A percentile compares a stretch with the other conserved stretches of the same genome.
These are phyloP conservation scores for Pseudocercospora fijiensis DNA, from an alignment of 2,329 filamentous ascomycete species.

Conservation along the genomic window DNA sequence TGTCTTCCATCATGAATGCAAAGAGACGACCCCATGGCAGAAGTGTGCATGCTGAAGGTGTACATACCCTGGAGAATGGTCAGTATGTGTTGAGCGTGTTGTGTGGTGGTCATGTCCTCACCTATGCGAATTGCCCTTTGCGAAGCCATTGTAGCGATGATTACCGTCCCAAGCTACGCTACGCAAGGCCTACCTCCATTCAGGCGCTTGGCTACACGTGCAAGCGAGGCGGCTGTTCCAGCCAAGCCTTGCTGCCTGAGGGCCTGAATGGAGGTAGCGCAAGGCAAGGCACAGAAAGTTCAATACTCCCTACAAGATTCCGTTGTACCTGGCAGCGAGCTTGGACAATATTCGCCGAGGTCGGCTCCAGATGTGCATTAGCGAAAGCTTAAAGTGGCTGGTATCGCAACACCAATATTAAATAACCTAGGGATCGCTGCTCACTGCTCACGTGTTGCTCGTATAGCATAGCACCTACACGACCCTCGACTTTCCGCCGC, in stretches of 20 bases:
- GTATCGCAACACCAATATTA: background rate
- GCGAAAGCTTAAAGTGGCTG: background rate
- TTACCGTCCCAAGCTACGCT: too few relatives aligned
- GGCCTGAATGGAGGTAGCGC: too few relatives aligned
- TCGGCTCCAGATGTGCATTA: background rate
- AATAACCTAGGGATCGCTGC: too few relatives aligned
- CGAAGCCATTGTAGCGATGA: background rate
- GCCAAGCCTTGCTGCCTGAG: too few relatives aligned
- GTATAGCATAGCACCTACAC: too few relatives aligned
- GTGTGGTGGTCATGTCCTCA: background rate
- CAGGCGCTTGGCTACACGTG: too few relatives aligned
- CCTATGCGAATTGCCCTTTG: conserved; percentile 8
- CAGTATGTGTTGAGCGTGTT: background rate
- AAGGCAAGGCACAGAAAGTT: background rate
- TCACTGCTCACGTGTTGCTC: too few relatives aligned
- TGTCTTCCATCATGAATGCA: background rate
- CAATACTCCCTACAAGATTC: background rate
- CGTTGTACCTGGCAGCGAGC: background rate
- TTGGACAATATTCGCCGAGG: background rate
- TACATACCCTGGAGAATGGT: background rate
- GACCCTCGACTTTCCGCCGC: too few relatives aligned
- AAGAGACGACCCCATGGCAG: background rate
- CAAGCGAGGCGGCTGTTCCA: too few relatives aligned
- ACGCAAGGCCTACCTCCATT: too few relatives aligned
- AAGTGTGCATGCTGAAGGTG: background rate